Conservation (phyloP, 2,329 filamentous ascomycete species). For the Thyridium curvatum region DNA sequence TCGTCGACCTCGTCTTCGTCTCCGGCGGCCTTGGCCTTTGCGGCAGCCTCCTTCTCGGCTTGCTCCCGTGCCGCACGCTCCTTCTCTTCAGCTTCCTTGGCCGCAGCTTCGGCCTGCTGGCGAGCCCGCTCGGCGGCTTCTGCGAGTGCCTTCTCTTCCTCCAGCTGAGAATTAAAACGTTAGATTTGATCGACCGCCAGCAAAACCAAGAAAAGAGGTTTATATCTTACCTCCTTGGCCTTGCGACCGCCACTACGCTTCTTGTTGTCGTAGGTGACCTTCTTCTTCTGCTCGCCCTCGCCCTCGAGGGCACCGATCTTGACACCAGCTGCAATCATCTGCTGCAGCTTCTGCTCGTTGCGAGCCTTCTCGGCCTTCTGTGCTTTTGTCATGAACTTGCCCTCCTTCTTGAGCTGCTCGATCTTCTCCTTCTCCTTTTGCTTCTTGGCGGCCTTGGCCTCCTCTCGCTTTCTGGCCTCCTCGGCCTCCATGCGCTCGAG, state of each 20-base stretch:
- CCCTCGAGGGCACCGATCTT: conserved; percentile 57
- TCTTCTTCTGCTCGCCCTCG: conserved; percentile 66
- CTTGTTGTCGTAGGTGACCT: conserved; percentile 64
- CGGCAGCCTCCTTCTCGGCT: conserved; percentile 49
- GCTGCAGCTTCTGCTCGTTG: conserved; percentile 74
- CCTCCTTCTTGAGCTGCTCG: conserved; percentile 81
- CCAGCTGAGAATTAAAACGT: conserved; percentile 37
- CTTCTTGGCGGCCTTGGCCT: conserved; percentile 72
- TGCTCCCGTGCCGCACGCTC: conserved; percentile 47
- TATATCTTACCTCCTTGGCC: conserved; percentile 46
- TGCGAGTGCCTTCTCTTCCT: conserved; percentile 72
- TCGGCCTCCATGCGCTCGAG: conserved; percentile 59
- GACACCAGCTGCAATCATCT: conserved; percentile 75
- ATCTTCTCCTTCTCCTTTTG: conserved; percentile 82
- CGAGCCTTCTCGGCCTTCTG: conserved; percentile 77
- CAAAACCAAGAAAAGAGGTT: neutral
- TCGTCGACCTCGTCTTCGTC: conserved; percentile 62
- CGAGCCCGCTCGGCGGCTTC: conserved; percentile 71
- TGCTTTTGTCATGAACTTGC: conserved; percentile 80
- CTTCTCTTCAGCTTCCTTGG: conserved; percentile 56
- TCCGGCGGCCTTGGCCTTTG: conserved; percentile 39
- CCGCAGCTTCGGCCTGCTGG: conserved; percentile 59
- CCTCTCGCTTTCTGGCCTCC: conserved; percentile 63
- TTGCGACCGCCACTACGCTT: conserved; percentile 61
- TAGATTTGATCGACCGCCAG: neutral